phyloP scores from a whole-genome alignment of 2,329 filamentous ascomycete species.

The Botrytis cinerea region DNA sequence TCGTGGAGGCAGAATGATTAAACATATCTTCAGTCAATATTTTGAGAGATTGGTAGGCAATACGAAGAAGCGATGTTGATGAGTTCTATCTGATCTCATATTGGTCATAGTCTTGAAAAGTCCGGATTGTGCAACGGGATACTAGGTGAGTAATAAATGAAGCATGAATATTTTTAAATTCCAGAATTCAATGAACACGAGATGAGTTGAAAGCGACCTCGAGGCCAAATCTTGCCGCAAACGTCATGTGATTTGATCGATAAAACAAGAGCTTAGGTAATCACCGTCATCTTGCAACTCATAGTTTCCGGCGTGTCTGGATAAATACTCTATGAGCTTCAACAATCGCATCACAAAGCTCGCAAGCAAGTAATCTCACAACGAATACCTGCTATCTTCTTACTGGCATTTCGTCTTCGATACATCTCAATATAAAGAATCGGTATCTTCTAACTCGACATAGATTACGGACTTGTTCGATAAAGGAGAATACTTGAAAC shows the following conservation, averaged over 20 bases:
- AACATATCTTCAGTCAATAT: not conserved
- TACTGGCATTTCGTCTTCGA: not conserved
- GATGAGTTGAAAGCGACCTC: not conserved
- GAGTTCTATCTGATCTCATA: not conserved
- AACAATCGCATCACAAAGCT: not conserved
- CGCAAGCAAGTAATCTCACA: not conserved
- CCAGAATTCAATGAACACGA: not conserved
- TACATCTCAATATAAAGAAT: not conserved
- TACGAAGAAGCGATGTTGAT: not conserved
- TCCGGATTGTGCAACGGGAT: not conserved
- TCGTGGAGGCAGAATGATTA: not conserved
- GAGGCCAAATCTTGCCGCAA: not conserved
- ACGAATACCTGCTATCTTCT: not conserved
- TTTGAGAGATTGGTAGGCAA: not conserved
- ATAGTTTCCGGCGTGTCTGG: not conserved
- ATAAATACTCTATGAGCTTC: not conserved
- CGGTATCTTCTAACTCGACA: not conserved
- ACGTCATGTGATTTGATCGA: slow-evolving; percentile 8
- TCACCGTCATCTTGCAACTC: slow-evolving; percentile 15
- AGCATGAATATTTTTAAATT: not conserved
- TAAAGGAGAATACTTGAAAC: not conserved
- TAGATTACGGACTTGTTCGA: not conserved
- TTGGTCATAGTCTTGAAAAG: not conserved
- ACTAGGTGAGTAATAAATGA: not conserved
- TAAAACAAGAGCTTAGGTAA: slow-evolving; percentile 1